Evolutionary conservation across 2,329 filamentous ascomycete species (phyloP), one percentile per base, ranked within the genome.

Genomic region (Pseudogymnoascus sp.): DNA sequence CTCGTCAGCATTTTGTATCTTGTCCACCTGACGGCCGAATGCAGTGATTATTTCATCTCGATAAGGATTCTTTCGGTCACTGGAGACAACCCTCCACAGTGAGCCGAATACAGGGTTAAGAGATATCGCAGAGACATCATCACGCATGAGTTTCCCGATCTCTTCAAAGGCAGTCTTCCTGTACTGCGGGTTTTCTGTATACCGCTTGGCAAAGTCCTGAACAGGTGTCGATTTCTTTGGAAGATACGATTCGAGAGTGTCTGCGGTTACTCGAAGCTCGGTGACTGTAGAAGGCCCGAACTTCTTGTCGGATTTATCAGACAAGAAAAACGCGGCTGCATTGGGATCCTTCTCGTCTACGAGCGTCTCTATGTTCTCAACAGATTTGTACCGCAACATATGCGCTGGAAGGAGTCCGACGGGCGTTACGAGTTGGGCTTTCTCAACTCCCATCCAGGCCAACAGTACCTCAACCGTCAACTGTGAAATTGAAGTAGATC

Each of bases 31-130:
- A 33, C 31, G n/a, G 49, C 49, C 28, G 12, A 55, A 55, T 18
- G n/a, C 25, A 12, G n/a, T 55, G 23, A 55, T 31, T 2, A 55
- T 16, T 33, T 33, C 28, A 28, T 55, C 28, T 12, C 49, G 25
- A 2, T 2, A n/a, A 55, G 25, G 9, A 12, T 33, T 55, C 66
- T 66, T 64, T 3, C 78, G 74, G 66, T 83, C 79, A 52, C 75
- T 80, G 69, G 79, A 82, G 3, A 82, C 74, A 0, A 77, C 72
- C 5, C 80, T 73, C 80, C 80, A 83, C 2, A 83, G 73, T 5
- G 71, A 73, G 4, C 80, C 80, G 59, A 83, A 83, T 0, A 83
- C 74, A 0, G 80, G 78, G 62, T 82, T 82, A 7, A 81, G 67
- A 0, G 80, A 71, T 28, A 83, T 75, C 1, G 75, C 73, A 0